Conservation (phyloP, 306 rosid species). For the Cotoneaster glaucophyllus region DNA sequence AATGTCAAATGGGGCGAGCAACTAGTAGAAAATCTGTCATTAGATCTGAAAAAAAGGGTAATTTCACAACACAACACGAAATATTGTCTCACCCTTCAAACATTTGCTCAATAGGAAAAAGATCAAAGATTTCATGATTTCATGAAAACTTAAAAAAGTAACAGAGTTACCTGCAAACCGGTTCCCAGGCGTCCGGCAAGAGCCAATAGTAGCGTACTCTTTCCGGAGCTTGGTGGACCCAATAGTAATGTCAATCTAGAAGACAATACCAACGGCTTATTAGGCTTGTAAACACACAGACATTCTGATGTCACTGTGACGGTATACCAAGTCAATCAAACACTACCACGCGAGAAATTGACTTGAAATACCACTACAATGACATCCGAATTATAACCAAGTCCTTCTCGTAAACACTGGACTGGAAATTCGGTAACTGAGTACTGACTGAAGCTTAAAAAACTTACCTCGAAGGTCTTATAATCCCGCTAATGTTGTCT, state of each 20-base stretch:
- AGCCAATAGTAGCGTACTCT: slow-evolving; percentile 78
- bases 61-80: too few relatives aligned
- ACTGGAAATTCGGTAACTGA: slow-evolving; percentile 7
- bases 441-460: background rate
- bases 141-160: background rate
- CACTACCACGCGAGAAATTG: too few relatives aligned
- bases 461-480: slow-evolving; percentile 77
- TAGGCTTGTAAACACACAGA: background rate
- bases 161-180: slow-evolving; percentile 65
- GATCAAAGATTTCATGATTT: background rate
- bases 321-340: background rate
- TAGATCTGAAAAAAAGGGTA: background rate
- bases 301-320: background rate
- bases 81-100: background rate
- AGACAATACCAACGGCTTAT: background rate
- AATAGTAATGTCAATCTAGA: slow-evolving; percentile 73
- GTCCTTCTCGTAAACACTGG: background rate
- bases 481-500: slow-evolving; percentile 64
- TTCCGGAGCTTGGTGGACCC: slow-evolving; percentile 99
- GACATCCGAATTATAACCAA: too few relatives aligned
- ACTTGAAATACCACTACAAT: background rate
- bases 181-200: slow-evolving; percentile 91
- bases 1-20: background rate
- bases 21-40: background rate
- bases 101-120: background rate